A percentile compares a stretch with the other conserved stretches of the same genome.
Evolutionary conservation across 2,329 filamentous ascomycete species (phyloP).

Genomic region (Ascosphaera acerosa): DNA sequence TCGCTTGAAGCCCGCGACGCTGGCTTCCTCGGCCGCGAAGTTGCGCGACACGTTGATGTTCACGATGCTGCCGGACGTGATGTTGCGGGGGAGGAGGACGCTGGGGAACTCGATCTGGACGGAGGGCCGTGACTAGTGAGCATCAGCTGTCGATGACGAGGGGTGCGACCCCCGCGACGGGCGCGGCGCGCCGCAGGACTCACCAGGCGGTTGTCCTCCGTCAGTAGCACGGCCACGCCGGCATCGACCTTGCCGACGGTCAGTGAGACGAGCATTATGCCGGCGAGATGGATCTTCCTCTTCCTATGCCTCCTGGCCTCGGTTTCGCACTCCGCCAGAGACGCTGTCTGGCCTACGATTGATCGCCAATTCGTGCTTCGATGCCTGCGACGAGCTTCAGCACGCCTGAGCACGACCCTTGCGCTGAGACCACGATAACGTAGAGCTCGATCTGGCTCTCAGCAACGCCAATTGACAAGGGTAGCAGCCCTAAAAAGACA

Average conservation of each 20-base stretch:
- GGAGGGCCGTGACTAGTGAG: conserved; percentile 2
- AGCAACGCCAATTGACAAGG: conserved; percentile 4
- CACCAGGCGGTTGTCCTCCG: conserved; percentile 89
- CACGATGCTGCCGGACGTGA: conserved; percentile 87
- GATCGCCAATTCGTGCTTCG: conserved; percentile 34
- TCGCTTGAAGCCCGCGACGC: conserved; percentile 49
- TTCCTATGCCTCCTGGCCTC: no score
- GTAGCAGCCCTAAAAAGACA: conserved; percentile 2
- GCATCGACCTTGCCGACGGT: conserved; percentile 99
- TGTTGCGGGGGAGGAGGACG: conserved; percentile 83
- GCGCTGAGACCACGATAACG: no score
- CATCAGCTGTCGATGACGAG: conserved; percentile 1
- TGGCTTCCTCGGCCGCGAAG: conserved; percentile 44
- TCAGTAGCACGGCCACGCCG: conserved; percentile 87
- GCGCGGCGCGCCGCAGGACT: conserved; percentile 19
- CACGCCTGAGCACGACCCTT: no score
- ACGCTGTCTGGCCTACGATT: no score
- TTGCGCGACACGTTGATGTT: conserved; percentile 92
- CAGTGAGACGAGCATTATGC: conserved; percentile 96
- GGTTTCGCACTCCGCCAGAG: no score
- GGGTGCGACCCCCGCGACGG: no score
- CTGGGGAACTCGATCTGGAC: conserved; percentile 90
- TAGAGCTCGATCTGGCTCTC: no score
- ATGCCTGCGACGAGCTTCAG: conserved; percentile 27
- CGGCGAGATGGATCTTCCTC: no score